These are phyloP conservation scores for Earliella scabrosa DNA, from an alignment of 1,284 basidiomycete species.

Conservation along the genomic window DNA sequence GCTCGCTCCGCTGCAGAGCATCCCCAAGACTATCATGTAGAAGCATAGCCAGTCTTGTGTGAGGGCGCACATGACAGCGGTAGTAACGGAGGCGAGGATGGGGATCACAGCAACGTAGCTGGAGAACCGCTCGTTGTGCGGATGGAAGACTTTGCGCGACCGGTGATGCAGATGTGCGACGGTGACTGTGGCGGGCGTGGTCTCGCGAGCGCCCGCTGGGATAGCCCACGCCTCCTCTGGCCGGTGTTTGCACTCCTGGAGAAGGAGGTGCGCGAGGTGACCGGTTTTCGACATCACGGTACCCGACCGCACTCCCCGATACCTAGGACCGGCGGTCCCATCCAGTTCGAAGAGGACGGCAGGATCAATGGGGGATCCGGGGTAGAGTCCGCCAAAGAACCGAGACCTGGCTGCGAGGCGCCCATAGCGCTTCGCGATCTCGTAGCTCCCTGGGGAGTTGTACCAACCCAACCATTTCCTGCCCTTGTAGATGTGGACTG, in stretches of 20 bases:
- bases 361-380: conserved; percentile 20
- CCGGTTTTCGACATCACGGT: conserved; percentile 21
- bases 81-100: conserved; percentile 12
- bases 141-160: background rate
- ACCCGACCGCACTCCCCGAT: conserved; percentile 19
- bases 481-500: conserved; percentile 11
- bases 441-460: conserved; percentile 15
- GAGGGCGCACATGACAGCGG: conserved; percentile 10
- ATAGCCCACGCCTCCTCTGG: background rate
- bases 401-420: conserved; percentile 4
- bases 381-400: conserved; percentile 15
- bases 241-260: conserved; percentile 13
- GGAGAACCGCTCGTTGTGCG: background rate
- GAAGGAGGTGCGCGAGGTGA: conserved; percentile 18
- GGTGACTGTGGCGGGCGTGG: conserved; percentile 9
- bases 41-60: conserved; percentile 17
- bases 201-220: background rate
- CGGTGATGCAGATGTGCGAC: conserved; percentile 7
- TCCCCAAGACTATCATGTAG: conserved; percentile 18
- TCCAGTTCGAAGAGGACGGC: conserved; percentile 25
- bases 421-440: conserved; percentile 19
- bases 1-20: conserved; percentile 16
- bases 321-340: conserved; percentile 16
- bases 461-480: conserved; percentile 17
- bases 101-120: conserved; percentile 13